phyloP scores from a whole-genome alignment of 768 basidiomycete species.

The Pleurotus giganteus region DNA sequence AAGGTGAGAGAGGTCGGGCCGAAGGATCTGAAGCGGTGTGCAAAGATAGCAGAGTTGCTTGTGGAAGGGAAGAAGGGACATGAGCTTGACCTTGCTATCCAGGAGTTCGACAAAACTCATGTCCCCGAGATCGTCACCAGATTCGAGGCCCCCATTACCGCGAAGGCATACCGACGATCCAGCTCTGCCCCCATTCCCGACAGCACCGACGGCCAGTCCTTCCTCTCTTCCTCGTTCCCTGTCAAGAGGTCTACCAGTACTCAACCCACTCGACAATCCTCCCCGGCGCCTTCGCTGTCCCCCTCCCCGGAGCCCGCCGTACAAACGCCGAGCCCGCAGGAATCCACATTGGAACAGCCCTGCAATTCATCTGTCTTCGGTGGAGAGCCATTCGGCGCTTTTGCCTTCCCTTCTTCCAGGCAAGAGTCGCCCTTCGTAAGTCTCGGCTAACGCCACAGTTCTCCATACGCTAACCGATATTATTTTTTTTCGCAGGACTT shows the following conservation, averaged over 20 bases:
- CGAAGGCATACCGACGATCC: slow-evolving; percentile 62
- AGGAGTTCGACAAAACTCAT: slow-evolving; percentile 52
- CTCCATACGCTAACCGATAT: background rate
- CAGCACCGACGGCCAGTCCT: slow-evolving; percentile 24
- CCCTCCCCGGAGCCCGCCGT: slow-evolving; percentile 14
- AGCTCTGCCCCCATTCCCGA: slow-evolving; percentile 51
- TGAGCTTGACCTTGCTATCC: slow-evolving; percentile 54
- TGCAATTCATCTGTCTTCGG: slow-evolving; percentile 28
- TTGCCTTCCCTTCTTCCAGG: slow-evolving; percentile 27
- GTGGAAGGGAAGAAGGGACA: slow-evolving; percentile 61
- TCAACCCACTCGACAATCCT: slow-evolving; percentile 13
- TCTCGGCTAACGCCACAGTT: slow-evolving; percentile 15
- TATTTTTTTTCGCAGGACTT: slow-evolving; percentile 38
- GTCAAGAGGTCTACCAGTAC: background rate
- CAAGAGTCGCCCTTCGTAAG: slow-evolving; percentile 52
- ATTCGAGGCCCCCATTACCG: slow-evolving; percentile 72
- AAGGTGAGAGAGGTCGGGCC: slow-evolving; percentile 60
- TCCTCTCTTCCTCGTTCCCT: slow-evolving; percentile 22
- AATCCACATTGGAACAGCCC: slow-evolving; percentile 26
- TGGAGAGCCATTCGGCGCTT: slow-evolving; percentile 15
- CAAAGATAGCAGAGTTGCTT: slow-evolving; percentile 66
- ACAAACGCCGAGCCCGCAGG: slow-evolving; percentile 2
- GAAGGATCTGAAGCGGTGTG: slow-evolving; percentile 62
- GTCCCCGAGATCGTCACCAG: slow-evolving; percentile 64
- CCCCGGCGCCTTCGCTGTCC: slow-evolving; percentile 16